Conservation (phyloP, 2,329 filamentous ascomycete genomes). For the Pseudogymnoascus sp. region DNA sequence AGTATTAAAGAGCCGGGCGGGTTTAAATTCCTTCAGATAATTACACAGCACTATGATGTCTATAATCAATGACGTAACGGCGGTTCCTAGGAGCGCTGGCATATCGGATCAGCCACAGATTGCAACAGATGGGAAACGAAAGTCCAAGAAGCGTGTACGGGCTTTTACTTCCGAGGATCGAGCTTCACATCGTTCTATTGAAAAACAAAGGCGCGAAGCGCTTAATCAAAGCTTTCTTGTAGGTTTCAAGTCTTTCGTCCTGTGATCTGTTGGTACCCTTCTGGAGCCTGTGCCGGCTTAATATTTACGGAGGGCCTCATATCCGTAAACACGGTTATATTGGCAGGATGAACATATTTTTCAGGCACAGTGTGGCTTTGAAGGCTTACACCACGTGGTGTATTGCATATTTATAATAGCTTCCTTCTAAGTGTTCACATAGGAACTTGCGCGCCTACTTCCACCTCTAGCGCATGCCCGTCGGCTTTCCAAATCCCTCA, state of each 20-base stretch:
- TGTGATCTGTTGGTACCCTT: not conserved
- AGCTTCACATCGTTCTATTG: slow-evolving; percentile 22
- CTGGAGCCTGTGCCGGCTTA: not conserved
- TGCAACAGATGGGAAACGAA: not conserved
- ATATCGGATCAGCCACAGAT: not conserved
- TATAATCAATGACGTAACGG: not conserved
- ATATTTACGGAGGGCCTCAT: not conserved
- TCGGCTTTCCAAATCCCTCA: slow-evolving; percentile 22
- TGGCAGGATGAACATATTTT: not conserved
- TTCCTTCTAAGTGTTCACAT: not conserved
- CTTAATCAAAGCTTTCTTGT: slow-evolving; percentile 22
- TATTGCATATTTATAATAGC: not conserved
- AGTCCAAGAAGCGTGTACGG: slow-evolving; percentile 17
- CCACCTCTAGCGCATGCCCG: slow-evolving; percentile 16
- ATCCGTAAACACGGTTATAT: not conserved
- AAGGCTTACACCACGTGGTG: not conserved
- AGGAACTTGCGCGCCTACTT: slow-evolving; percentile 22
- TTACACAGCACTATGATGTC: not conserved
- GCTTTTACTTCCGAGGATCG: slow-evolving; percentile 21
- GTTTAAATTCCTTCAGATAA: not conserved
- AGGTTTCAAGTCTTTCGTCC: slow-evolving; percentile 2
- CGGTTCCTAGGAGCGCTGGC: not conserved
- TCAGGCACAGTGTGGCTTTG: not conserved
- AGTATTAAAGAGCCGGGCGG: not conserved
- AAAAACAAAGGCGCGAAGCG: slow-evolving; percentile 21